Evolutionary conservation across 768 basidiomycete genomes (phyloP), one percentile per base, ranked within the genome.

Genomic region (Calocybe gangraenosa): DNA sequence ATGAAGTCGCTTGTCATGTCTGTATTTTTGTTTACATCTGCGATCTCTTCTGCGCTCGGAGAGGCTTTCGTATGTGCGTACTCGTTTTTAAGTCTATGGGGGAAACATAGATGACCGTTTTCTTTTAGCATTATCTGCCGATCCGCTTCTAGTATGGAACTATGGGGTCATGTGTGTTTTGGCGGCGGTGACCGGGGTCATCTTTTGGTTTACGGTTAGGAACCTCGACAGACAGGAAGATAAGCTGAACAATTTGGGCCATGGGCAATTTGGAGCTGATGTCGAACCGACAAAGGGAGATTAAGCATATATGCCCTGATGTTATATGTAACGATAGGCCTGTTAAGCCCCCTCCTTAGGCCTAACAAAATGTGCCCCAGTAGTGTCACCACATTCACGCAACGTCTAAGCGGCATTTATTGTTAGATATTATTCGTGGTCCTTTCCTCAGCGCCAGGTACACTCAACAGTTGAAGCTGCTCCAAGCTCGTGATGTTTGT

Each of bases 1-100:
- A 92, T 92, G 92, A 79, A 81, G 20, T 89, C 87, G 36, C 77
- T 92, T 47, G 87, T 93, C 46, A 88, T 88, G 85, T 68, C 78
- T 23, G 48, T 82, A 23, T 83, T 78, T 66, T 61, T 84, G 31
- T 79, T 82, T 61, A 80, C 63, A 58, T 70, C 61, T 15, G 82
- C 86, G 2, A 34, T 88, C 35, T 66, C 82, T 13, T 65, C 79
- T 21, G 82, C 83, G 21, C 48, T 88, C 33, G 78, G 78, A 39
- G 85, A 87, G 61, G 84, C 82, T 2, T 86, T 87, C 47, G 82
- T 87, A 47, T 70, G 82, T 83, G 44, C 44, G 81, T 76, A 13
- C 14, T 11, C 28, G 15, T 3, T 2, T n/a, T 17, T 10, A 11
- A 3, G 10, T 15, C 23, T 28, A 36, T 17, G 34, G n/a, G n/a